These are phyloP conservation scores for Pyrenophora teres DNA, from an alignment of 2,329 filamentous ascomycete genomes.

Conservation along the genomic window DNA sequence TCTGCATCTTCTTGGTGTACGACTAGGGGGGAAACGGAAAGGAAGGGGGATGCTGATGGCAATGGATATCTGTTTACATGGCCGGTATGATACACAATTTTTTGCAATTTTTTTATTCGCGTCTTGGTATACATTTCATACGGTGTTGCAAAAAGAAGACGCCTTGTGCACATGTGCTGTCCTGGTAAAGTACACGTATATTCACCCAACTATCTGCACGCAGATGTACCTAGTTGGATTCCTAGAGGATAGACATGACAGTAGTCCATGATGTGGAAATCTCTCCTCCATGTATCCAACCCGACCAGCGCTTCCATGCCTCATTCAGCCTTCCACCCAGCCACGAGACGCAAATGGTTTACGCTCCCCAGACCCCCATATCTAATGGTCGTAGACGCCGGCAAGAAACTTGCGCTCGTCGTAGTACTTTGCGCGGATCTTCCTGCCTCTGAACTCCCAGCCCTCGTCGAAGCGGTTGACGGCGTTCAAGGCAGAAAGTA, in stretches of 20 bases:
- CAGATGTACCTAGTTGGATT: no score
- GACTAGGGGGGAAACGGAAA: not conserved
- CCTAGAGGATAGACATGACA: no score
- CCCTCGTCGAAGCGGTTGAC: slow-evolving; percentile 88
- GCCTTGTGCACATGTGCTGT: not conserved
- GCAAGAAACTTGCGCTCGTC: slow-evolving; percentile 80
- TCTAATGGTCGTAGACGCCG: slow-evolving; percentile 37
- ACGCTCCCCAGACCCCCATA: no score
- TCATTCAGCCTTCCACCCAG: no score
- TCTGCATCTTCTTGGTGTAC: not conserved
- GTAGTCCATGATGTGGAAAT: no score
- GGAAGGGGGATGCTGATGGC: not conserved
- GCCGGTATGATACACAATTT: not conserved
- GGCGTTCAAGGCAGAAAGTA: slow-evolving; percentile 81
- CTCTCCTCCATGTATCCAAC: no score
- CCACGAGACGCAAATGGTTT: no score
- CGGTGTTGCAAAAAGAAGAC: no score
- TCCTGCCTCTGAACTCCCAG: slow-evolving; percentile 91
- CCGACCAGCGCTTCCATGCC: no score
- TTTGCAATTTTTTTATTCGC: not conserved
- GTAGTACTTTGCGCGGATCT: slow-evolving; percentile 81
- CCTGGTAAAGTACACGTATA: not conserved
- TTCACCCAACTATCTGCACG: no score
- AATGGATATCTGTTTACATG: not conserved
- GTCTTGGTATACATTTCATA: no score